Conservation (phyloP, 768 basidiomycete genomes). For the Kwoniella mangroviensis region DNA sequence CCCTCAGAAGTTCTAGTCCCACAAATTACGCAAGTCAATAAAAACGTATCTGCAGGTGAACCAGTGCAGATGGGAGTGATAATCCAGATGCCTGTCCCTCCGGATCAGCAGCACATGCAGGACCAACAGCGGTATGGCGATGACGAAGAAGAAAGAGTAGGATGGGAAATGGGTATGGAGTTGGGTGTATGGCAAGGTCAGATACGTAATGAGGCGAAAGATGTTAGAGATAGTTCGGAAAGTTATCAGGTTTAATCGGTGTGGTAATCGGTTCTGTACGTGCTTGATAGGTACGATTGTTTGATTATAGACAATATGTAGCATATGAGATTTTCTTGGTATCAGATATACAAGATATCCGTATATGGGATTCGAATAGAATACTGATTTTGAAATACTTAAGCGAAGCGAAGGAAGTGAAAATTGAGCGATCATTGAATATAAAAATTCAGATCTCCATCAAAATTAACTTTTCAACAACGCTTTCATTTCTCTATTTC, state of each 20-base stretch:
- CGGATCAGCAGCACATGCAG: constrained; percentile 6
- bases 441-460: too few species aligned
- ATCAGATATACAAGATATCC: too few species aligned
- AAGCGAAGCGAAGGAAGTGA: too few species aligned
- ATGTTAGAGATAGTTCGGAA: neutral
- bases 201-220: neutral
- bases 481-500: too few species aligned
- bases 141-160: constrained; percentile 34
- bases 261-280: too few species aligned
- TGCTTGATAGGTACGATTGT: too few species aligned
- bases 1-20: neutral
- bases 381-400: too few species aligned
- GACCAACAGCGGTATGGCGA: constrained; percentile 1
- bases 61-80: constrained; percentile 37
- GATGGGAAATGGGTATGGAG: constrained; percentile 51
- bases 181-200: constrained; percentile 48
- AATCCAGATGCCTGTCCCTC: constrained; percentile 41
- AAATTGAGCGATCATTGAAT: too few species aligned
- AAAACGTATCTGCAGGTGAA: constrained; percentile 27
- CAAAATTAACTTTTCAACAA: too few species aligned
- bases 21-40: constrained; percentile 21
- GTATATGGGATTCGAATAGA: too few species aligned
- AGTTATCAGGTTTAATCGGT: neutral
- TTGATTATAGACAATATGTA: too few species aligned
- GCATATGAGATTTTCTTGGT: too few species aligned